Conservation (phyloP, 148 eudicot genomes). For the Diospyros lotus region DNA sequence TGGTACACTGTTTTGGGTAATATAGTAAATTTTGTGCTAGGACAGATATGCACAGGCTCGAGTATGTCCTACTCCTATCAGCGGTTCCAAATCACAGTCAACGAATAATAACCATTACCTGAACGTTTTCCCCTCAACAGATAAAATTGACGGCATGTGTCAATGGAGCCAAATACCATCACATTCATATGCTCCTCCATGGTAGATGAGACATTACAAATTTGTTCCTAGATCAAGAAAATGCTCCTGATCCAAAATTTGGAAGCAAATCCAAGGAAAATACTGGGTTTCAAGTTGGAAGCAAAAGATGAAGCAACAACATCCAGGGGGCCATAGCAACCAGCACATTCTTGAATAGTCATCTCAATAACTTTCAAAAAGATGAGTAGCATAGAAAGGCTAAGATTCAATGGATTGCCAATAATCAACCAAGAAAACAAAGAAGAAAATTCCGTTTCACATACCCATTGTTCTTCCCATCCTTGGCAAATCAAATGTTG, state of each 20-base stretch:
- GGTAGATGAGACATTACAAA: too few relatives aligned
- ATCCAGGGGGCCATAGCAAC: not conserved
- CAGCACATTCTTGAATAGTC: slow-evolving; percentile 1
- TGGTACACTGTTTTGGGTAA: too few relatives aligned
- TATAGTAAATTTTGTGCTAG: too few relatives aligned
- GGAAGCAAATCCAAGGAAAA: not conserved
- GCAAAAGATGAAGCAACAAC: not conserved
- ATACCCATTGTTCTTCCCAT: slow-evolving; percentile 13
- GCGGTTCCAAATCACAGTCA: too few relatives aligned
- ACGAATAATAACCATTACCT: too few relatives aligned
- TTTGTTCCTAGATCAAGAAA: not conserved
- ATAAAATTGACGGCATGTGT: not conserved
- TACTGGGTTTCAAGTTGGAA: not conserved
- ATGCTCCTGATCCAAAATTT: not conserved
- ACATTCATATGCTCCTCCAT: not conserved
- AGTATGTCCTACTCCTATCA: too few relatives aligned
- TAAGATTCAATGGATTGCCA: not conserved
- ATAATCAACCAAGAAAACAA: slow-evolving; percentile 4
- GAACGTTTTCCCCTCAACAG: too few relatives aligned
- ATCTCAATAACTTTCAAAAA: slow-evolving; percentile 1
- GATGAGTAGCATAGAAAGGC: not conserved
- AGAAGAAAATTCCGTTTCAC: slow-evolving; percentile 9
- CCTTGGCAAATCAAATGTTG: not conserved
- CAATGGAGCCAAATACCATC: not conserved
- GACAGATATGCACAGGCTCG: too few relatives aligned